Evolutionary conservation across 345 rosid species (phyloP), one percentile per base, ranked within the genome.

Genomic region (Alliaria petiolata): DNA sequence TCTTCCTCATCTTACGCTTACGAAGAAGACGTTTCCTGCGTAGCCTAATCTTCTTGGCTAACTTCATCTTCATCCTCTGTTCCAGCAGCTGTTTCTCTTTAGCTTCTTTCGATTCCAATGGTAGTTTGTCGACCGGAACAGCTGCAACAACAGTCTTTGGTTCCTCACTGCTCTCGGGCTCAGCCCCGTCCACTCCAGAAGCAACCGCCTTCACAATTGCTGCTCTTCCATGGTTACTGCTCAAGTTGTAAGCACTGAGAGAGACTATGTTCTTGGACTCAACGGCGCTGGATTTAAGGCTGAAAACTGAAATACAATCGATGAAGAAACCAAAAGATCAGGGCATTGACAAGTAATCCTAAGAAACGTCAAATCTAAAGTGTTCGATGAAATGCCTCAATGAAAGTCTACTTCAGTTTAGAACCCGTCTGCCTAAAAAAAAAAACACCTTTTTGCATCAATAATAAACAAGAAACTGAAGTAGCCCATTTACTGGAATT

Each of bases 1-100:
- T 93, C 93, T 93, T 93, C 85, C 98, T 86, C 89, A 93, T 20
- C 78, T 77, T 85, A 62, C 93, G 80, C 83, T 93, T 93, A 65
- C 87, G 87, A 53, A 87, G 43, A 6, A 93, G 89, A 62, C 95
- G 84, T 74, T 89, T 90, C 73, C 97, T 87, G 8, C 98, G 82
- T 8, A 93, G 90, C 79, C 98, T 71, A 13, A 89, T 80, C 84
- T 93, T 93, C 83, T 85, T 93, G 0, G 93, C 91, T 70, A 87
- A 9, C 69, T 90, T 93, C 93, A 93, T 93, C 86, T 72, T 90
- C 88, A 84, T 3, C 88, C 83, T 90, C 81, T 75, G 89, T 34
- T 86, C 96, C 77, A 76, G 39, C 52, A 82, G 79, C 81, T 79
- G 76, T 85, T 89, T 84, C 82, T 81, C 68, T 81, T 90, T 90